Base-by-base conservation (phyloP, 768 basidiomycete species). In the Phanerodontia chrysosporium region DNA sequence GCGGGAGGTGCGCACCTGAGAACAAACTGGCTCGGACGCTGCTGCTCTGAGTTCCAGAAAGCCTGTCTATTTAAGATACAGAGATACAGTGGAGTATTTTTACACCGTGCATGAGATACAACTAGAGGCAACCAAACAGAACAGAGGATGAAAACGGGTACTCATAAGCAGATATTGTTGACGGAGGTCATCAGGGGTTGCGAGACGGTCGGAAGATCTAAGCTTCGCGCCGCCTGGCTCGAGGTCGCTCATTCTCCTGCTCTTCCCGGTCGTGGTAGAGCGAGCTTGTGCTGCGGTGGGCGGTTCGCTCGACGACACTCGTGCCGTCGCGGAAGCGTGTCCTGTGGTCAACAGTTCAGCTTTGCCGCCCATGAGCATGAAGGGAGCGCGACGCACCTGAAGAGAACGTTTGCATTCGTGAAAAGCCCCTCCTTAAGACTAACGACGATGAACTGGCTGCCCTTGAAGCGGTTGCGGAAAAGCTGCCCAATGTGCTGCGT, bases 401-500 rank as follows among this genome's bases (percentile, higher is more conserved):
- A 99, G 30, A 98, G 77, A 13, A 95, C 95, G 67, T 99, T 98
- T 39, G 96, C 97, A 65, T 98, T 98, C 9, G 93, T 94, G 76
- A 98, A 98, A 46, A 98, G 78, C 5, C 96, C 96, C 67, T 98
- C 97, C 73, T 98, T 98, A 57, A 98, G 78, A 21, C 89, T 92
- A 58, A 98, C 96, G 51, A 98, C 97, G 67, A 98, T 97, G 75
- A 98, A 99, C 71, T 99, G 97, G 16, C 90, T 90, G 44, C 96
- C 96, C 75, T 94, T 95, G 83, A 99, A 99, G 18, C 97, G 85
- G 49, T 89, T 96, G 44, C 90, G 83, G 84, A 99, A 98, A n/a
- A 98, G 83, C 64, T 94, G 92, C 29, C 96, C 97, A 60, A 99
- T 98, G 72, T 99, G 93, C 67, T 98, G 95, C 1, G 93, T 96